These are phyloP conservation scores for Irpex lacteus DNA, from an alignment of 1,284 basidiomycete species.

Conservation along the genomic window DNA sequence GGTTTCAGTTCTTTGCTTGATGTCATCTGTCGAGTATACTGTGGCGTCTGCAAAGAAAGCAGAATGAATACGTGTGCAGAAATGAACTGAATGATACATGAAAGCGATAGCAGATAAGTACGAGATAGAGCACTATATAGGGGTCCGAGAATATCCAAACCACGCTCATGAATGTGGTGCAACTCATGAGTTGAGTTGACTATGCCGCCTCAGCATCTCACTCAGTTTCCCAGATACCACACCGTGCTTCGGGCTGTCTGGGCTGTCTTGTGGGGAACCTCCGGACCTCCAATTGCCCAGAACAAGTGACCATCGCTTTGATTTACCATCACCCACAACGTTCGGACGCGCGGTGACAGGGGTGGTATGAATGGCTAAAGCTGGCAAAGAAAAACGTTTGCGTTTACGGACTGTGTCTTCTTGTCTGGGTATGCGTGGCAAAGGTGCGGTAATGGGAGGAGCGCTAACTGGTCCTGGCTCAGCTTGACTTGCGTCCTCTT, in stretches of 20 bases:
- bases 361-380: constrained; percentile 67
- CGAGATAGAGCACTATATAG: not conserved
- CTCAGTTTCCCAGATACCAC: constrained; percentile 34
- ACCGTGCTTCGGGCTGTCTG: constrained; percentile 22
- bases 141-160: not conserved
- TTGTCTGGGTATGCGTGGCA: constrained; percentile 24
- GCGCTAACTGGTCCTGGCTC: constrained; percentile 1
- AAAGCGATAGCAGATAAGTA: not conserved
- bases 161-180: not conserved
- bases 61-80: not conserved
- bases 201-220: constrained; percentile 34
- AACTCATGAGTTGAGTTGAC: not conserved
- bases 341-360: constrained; percentile 62
- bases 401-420: constrained; percentile 61
- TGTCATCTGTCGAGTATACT: not conserved
- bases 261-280: not conserved
- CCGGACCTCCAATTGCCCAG: constrained; percentile 35
- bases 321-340: constrained; percentile 33
- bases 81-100: not conserved
- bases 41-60: not conserved
- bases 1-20: not conserved
- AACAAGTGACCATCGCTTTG: constrained; percentile 57
- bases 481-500: constrained; percentile 10
- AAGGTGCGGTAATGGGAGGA: not conserved
- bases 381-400: constrained; percentile 73